Evolutionary conservation across 345 rosid species (phyloP), one percentile per base, ranked within the genome.

Genomic region (Combretum micranthum): DNA sequence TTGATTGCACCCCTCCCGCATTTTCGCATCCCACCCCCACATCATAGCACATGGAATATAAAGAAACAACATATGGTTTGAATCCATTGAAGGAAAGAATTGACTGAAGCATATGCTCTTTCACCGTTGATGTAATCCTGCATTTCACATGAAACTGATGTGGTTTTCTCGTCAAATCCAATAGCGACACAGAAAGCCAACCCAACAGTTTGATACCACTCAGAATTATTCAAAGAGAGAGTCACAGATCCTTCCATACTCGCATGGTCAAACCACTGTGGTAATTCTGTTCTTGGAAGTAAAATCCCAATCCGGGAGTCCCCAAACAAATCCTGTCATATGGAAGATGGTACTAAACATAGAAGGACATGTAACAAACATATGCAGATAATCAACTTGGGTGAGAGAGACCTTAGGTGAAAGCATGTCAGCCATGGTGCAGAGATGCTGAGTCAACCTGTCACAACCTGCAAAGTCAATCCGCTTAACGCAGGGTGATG

Each of bases 231-330:
- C 13, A n/a, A 25, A 11, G 22, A 5, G 21, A 61, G 52, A 12
- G 18, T n/a, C 2, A 42, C 12, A 12, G 23, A 5, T 12, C 49
- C 22, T 39, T 13, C 55, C 56, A 2, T 42, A 42, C 49, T 61
- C 17, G 4, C 23, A 22, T 42, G 57, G 11, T n/a, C 21, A 17
- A 62, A 44, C 39, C 42, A 62, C 15, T 14, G 26, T 25, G 65
- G 59, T 49, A 62, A 8, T 44, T 53, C 43, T 13, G 52, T 53
- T 62, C 65, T 51, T 22, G 58, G 45, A 53, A 43, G 25, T 14
- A 62, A 17, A 44, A 53, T 62, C 44, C 45, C 57, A 12, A 44
- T 17, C 23, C 52, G 58, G 14, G 65, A 1, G 26, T 62, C 46
- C 6, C 46, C 65, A 25, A 62, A 25, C 15, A 53, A 44, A 12